Evolutionary conservation across 108 stramenopile genomes (phyloP).

Genomic region (Cyclostephanos tholiformis): DNA sequence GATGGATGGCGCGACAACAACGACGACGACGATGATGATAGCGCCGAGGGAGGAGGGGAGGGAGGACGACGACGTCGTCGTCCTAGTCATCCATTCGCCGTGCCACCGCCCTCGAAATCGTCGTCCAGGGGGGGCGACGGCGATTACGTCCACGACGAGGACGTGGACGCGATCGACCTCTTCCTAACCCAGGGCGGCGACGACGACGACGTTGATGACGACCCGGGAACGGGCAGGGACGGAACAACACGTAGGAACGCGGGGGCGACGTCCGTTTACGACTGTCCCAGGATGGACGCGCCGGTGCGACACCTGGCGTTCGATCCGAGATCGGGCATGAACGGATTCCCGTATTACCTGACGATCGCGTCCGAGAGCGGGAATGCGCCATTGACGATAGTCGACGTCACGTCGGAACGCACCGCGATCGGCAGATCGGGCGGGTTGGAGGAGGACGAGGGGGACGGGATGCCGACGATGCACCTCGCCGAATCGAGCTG

Average conservation of each 20-base stretch:
- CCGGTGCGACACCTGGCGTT: constrained; percentile 68
- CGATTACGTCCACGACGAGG: neutral
- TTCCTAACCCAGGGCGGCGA: constrained; percentile 2
- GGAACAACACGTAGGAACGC: too few relatives aligned
- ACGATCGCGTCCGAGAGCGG: constrained; percentile 64
- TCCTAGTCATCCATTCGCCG: neutral
- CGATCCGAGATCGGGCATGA: constrained; percentile 31
- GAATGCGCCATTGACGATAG: constrained; percentile 51
- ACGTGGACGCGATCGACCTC: constrained; percentile 1
- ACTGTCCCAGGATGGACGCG: constrained; percentile 57
- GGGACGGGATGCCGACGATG: neutral
- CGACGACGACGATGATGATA: neutral
- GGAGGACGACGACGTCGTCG: too few relatives aligned
- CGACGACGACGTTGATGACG: constrained; percentile 1
- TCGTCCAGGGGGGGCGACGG: neutral
- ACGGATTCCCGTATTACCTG: constrained; percentile 35
- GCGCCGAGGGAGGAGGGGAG: too few relatives aligned
- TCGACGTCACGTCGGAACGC: constrained; percentile 42
- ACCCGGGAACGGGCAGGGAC: too few relatives aligned
- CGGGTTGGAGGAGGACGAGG: too few relatives aligned
- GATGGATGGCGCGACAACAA: constrained; percentile 23
- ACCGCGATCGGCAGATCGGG: too few relatives aligned
- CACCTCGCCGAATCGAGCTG: constrained; percentile 44
- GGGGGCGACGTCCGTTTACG: constrained; percentile 21
- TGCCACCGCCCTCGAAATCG: neutral